These are phyloP conservation scores for Darksidea phi DNA, from an alignment of 495 filamentous ascomycete species.

Conservation along the genomic window DNA sequence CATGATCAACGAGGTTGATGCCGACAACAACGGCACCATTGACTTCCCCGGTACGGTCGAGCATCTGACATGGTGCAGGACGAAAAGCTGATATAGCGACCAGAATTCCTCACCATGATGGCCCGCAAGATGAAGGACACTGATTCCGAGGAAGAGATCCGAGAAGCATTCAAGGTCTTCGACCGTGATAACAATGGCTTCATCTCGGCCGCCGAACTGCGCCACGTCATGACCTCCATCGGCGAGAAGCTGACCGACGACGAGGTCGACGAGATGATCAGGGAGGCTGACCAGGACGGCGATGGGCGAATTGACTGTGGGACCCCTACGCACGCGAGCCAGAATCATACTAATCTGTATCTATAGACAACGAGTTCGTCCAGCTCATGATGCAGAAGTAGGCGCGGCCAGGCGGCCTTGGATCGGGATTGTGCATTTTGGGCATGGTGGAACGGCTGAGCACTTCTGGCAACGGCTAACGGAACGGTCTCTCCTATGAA, in stretches of 20 bases:
- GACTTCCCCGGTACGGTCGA: constrained; percentile 82
- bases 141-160: constrained; percentile 98
- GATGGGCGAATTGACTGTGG: constrained; percentile 95
- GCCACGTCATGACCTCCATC: constrained; percentile 99
- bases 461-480: constrained; percentile 29
- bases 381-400: constrained; percentile 99
- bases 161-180: constrained; percentile 94
- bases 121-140: constrained; percentile 99
- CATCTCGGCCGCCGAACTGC: constrained; percentile 95
- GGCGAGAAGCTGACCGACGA: constrained; percentile 99
- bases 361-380: constrained; percentile 96
- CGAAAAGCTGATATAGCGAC: constrained; percentile 4
- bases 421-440: constrained; percentile 16
- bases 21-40: constrained; percentile 99
- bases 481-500: constrained; percentile 11
- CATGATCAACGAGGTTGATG: constrained; percentile 99
- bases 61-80: neutral
- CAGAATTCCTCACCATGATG: constrained; percentile 99
- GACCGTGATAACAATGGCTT: constrained; percentile 99
- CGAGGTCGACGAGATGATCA: constrained; percentile 99
- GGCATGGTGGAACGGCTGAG: constrained; percentile 1
- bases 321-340: neutral
- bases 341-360: constrained; percentile 29
- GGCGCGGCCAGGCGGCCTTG: constrained; percentile 3
- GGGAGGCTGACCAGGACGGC: constrained; percentile 98